These are phyloP conservation scores for Ophiorrhiza pumila DNA, from an alignment of 257 asterid genomes.

Conservation along the genomic window DNA sequence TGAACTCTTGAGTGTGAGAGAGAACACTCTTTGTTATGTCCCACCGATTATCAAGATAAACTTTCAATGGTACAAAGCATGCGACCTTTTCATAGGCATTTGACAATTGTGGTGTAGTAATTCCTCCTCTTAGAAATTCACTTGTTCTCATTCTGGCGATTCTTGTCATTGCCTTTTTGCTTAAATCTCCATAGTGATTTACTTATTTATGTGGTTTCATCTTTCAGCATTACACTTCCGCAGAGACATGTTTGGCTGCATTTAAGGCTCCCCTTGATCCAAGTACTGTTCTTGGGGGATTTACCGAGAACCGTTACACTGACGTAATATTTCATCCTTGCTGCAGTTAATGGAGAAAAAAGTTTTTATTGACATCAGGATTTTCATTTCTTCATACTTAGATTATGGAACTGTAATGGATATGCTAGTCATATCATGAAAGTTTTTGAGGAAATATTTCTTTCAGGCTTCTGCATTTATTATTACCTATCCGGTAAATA, in stretches of 20 bases:
- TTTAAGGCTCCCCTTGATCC: slow-evolving; percentile 99
- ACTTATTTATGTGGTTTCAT: neutral
- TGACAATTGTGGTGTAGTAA: neutral
- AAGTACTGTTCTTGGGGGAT: slow-evolving; percentile 94
- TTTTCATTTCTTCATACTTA: neutral
- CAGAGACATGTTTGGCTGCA: slow-evolving; percentile 83
- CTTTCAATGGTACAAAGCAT: neutral
- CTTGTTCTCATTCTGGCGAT: neutral
- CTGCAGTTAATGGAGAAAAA: slow-evolving; percentile 5
- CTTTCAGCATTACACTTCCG: slow-evolving; percentile 82
- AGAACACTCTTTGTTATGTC: neutral
- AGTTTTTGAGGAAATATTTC: slow-evolving; percentile 15
- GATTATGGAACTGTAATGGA: neutral
- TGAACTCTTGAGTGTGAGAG: neutral
- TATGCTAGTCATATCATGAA: neutral
- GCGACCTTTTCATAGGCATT: neutral
- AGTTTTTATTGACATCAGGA: neutral
- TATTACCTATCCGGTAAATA: slow-evolving; percentile 94
- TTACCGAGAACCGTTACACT: slow-evolving; percentile 68
- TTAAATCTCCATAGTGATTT: neutral
- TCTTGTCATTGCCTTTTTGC: neutral
- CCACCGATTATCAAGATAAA: neutral
- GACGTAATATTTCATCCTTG: slow-evolving; percentile 49
- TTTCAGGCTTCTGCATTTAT: slow-evolving; percentile 91
- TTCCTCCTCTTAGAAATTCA: neutral